Base-by-base conservation (phyloP, 805 yeast genomes). In the Candida montana region DNA sequence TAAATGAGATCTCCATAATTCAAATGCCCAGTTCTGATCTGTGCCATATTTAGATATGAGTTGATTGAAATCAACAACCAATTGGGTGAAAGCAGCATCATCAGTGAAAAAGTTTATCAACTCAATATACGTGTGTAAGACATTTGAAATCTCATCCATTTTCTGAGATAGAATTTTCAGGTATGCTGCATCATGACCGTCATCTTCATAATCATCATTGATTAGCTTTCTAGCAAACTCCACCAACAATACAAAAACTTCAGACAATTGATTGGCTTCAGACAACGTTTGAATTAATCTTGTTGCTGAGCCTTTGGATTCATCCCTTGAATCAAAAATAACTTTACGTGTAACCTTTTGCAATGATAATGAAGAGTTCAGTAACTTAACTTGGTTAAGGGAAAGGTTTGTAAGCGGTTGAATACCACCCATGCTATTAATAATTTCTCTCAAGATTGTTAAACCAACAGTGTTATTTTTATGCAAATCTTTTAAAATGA, bases 401-500 rank as follows among this genome's bases (percentile, higher is more conserved):
- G 88, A 81, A 27, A 89, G 67, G 52, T 89, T 85, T 11, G 81
- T 70, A 26, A 77, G 73, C 31, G 80, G 71, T 48, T 79, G 81
- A 31, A 90, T 75, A 11, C 97, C 97, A 26, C 90, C 86, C 81
- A 87, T 86, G 10, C 78, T 68, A 13, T 71, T 62, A 11, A 89
- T 60, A 26, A 89, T 64, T 44, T 87, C 91, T 45, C 75, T 75
- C 31, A 90, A 61, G 13, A 91, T 69, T 15, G 82, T 67, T 4
- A 85, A 61, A 7, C 82, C 81, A 18, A 80, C 70, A 1, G 74
- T 69, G 35, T 81, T 83, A 3, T 75, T 75, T 5, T 62, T 55
- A 49, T 80, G 82, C 31, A 91, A 67, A 26, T 81, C 77, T 51
- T 82, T 83, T 31, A 82, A 53, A 7, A 83, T 60, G 53, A 72